phyloP scores from a whole-genome alignment of 345 rosid species.

The Populus simonii region DNA sequence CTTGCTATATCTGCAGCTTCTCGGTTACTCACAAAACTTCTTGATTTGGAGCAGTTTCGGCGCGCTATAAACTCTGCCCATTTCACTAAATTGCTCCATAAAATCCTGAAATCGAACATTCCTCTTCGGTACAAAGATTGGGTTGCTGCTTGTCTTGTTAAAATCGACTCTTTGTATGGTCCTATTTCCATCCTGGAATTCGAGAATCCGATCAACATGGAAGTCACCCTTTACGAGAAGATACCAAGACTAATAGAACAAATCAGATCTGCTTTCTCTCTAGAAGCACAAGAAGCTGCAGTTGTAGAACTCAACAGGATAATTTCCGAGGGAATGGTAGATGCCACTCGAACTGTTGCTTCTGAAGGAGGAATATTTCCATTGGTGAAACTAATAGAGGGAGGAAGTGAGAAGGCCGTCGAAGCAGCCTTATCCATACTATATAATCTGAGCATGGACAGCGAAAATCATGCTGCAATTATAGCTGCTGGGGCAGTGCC shows the following conservation, averaged over 20 bases:
- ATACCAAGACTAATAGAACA: conserved; percentile 75
- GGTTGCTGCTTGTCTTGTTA: conserved; percentile 77
- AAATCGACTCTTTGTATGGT: conserved; percentile 46
- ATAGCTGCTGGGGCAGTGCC: conserved; percentile 79
- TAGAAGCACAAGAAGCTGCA: conserved; percentile 63
- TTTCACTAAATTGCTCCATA: conserved; percentile 41
- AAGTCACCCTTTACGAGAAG: conserved; percentile 69
- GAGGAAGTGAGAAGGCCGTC: conserved; percentile 49
- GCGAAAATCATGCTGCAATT: conserved; percentile 68
- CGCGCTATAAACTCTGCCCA: conserved; percentile 26
- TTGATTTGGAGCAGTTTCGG: conserved; percentile 56
- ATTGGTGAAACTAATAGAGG: conserved; percentile 60
- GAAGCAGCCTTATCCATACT: conserved; percentile 71
- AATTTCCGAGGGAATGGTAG: conserved; percentile 61
- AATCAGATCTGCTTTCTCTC: conserved; percentile 46
- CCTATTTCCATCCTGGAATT: conserved; percentile 19
- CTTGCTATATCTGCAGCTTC: conserved; percentile 65
- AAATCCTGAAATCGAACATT: conserved; percentile 47
- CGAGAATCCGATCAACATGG: conserved; percentile 53
- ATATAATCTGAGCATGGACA: conserved; percentile 78
- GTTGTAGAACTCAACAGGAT: conserved; percentile 77
- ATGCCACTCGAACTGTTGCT: conserved; percentile 54
- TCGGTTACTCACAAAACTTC: conserved; percentile 68
- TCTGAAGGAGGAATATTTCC: conserved; percentile 64
- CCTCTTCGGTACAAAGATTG: conserved; percentile 64